Base-by-base conservation (phyloP, 1,284 basidiomycete genomes). In the Sparassis latifolia region DNA sequence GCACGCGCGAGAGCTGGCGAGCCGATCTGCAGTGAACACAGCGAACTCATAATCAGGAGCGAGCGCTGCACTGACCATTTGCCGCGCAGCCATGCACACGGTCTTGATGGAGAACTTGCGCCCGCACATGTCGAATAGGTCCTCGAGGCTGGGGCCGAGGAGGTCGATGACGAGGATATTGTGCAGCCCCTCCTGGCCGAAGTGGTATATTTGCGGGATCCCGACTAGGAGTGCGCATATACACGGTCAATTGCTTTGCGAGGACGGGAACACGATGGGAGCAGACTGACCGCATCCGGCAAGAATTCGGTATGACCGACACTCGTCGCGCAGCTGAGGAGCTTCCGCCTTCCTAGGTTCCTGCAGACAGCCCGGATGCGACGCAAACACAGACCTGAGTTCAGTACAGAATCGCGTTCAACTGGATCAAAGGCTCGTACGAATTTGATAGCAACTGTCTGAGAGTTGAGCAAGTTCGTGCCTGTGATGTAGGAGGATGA, bases 391-490 rank as follows among this genome's bases (percentile, higher is more conserved):
- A 20, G 20, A 20, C 20, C 20, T 20, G 20, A 20, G 20, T 42
- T 50, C 38, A 39, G 50, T 20, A 47, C 44, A 40, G 42, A 49
- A 33, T 40, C 37, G 51, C 35, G 43, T 44, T 31, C 42, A 44
- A 33, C 10, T 45, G 29, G 42, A 37, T 6, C 12, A 46, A 35
- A 28, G 42, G 35, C 35, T 82, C 90, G 69, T 66, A 94, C 93
- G 79, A 97, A 97, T 77, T 97, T 97, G 83, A 97, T 97, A 54
- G 94, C 94, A 49, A 97, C 92, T 3, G 92, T 93, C 74, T 95
- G 92, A 33, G 88, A 91, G 76, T 97, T 97, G 69, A 97, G 81
- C 42, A 97, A 75, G 68, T 98, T 97, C 43, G 92, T 94, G 49
- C 94, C 92, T 94, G 65, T 42, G 52, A 29, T 39, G 54, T 43